Evolutionary conservation across 805 yeast genomes (phyloP), one percentile per base, ranked within the genome.

Genomic region (Candida golubevii): DNA sequence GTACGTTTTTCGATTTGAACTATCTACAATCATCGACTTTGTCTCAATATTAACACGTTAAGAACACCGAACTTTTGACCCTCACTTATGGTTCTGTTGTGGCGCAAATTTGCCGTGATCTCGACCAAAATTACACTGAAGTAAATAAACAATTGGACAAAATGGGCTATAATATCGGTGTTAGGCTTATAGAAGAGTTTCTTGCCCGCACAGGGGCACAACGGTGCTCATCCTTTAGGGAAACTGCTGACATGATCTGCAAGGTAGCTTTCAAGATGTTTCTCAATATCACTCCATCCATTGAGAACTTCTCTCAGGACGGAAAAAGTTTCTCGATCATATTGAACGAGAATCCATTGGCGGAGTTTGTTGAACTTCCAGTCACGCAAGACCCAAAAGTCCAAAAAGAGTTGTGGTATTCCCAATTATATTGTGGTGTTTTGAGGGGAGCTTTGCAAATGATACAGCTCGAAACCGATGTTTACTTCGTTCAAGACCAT

Each of bases 161-260:
- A 51, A 91, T 93, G 98, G 99, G 99, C 1, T 88, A 90, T 63
- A 89, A 87, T 61, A 93, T 93, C 34, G 99, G 99, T 1, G 69
- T 89, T 38, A 71, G 99, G 51, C 64, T 93, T 46, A 87, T 93
- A 39, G 99, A 93, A 59, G 99, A 93, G 61, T 88, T 91, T 58
- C 71, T 93, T 34, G 95, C 97, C 28, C 82, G 85, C 57, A 82
- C 96, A 0, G 90, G 88, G n/a, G 73, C 85, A 1, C 85, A 87
- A 33, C 72, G 99, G 47, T 93, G 99, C 62, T 72, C 73, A 18
- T 74, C 79, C 27, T 82, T 93, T 66, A 77, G 78, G 42, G 97
- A 86, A 50, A 90, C 97, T 0, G 88, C 95, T 2, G 98, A 93
- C 47, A 80, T 86, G 41, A 75, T 93, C 11, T 71, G 88, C 32